phyloP scores from a whole-genome alignment of 2,329 filamentous ascomycete species.

The Hymenoscyphus linearis region DNA sequence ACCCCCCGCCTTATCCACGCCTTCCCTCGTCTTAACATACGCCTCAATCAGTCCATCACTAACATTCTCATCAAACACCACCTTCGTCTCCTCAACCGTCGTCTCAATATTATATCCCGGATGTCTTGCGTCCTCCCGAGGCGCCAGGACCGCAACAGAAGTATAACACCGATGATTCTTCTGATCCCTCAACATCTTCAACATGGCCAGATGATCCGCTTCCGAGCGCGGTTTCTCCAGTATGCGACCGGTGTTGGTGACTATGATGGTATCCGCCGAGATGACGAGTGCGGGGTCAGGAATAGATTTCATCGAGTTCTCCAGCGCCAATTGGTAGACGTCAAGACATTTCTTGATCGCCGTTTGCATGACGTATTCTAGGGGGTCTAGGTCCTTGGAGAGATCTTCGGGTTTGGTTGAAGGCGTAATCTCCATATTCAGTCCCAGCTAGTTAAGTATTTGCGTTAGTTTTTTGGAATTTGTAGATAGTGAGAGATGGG shows the following conservation, averaged over 20 bases:
- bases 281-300: conserved; percentile 78
- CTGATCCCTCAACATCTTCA: conserved; percentile 74
- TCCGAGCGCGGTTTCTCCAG: conserved; percentile 87
- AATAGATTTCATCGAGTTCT: conserved; percentile 35
- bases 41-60: conserved; percentile 81
- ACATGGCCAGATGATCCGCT: conserved; percentile 76
- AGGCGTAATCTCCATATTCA: conserved; percentile 80
- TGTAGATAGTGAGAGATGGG: neutral
- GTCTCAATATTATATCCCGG: conserved; percentile 82
- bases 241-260: conserved; percentile 68
- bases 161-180: conserved; percentile 79
- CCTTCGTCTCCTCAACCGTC: conserved; percentile 83
- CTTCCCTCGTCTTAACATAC: conserved; percentile 81
- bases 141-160: conserved; percentile 76
- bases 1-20: conserved; percentile 91
- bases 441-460: conserved; percentile 55
- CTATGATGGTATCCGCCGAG: conserved; percentile 86
- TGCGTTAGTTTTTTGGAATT: conserved; percentile 6
- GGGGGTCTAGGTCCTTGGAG: conserved; percentile 62
- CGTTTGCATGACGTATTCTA: conserved; percentile 87
- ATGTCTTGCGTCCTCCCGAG: conserved; percentile 70
- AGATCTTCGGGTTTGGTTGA: conserved; percentile 82
- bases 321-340: conserved; percentile 45
- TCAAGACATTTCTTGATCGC: conserved; percentile 77
- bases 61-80: conserved; percentile 72